phyloP scores from a whole-genome alignment of 2,329 filamentous ascomycete species.

The Fusarium armeniacum region DNA sequence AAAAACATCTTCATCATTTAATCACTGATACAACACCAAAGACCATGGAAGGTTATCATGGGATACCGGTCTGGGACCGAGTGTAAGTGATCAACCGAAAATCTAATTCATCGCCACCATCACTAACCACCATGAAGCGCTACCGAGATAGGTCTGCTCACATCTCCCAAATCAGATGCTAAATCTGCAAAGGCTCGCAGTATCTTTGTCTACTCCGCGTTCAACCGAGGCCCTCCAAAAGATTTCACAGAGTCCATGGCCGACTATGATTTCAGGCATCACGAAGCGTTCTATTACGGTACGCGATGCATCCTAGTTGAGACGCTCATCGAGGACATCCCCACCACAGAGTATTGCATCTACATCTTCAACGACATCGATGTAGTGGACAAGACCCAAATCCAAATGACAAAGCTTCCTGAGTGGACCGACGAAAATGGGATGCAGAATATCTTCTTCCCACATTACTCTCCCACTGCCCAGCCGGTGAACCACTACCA shows the following conservation, averaged over 20 bases:
- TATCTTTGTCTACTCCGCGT: background rate
- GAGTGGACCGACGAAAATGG: constrained; percentile 11
- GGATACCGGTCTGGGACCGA: background rate
- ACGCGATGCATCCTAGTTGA: constrained; percentile 22
- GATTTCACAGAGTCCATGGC: background rate
- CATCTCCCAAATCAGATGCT: background rate
- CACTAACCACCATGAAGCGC: constrained; percentile 1
- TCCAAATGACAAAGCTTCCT: constrained; percentile 6
- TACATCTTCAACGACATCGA: constrained; percentile 28
- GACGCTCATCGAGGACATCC: constrained; percentile 27
- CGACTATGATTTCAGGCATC: background rate
- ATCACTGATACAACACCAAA: background rate
- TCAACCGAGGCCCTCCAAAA: background rate
- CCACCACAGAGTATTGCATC: constrained; percentile 19
- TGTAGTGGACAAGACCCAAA: background rate
- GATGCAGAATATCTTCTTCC: constrained; percentile 28
- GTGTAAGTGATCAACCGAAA: background rate
- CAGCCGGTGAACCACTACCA: constrained; percentile 27
- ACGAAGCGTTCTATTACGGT: background rate
- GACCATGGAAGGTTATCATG: background rate
- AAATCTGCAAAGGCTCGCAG: background rate
- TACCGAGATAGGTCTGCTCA: background rate
- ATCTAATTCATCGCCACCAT: background rate
- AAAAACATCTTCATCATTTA: background rate
- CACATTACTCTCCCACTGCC: background rate